Evolutionary conservation across 2,329 filamentous ascomycete genomes (phyloP).

Genomic region (Penicillium sumatraense): DNA sequence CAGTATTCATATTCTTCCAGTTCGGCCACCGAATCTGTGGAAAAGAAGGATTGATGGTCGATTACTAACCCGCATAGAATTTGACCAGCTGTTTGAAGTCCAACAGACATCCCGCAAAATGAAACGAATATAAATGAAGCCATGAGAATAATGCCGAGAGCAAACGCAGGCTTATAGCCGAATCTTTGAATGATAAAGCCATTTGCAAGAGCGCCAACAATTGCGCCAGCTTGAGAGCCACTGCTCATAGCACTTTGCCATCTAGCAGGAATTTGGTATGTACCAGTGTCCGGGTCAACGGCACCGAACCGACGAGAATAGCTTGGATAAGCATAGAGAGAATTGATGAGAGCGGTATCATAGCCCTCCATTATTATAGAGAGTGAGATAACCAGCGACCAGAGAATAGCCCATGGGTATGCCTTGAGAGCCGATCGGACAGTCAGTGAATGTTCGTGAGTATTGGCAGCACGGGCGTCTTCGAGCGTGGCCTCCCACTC

Average conservation of each 20-base stretch:
- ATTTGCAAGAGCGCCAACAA: conserved; percentile 20
- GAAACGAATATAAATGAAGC: conserved; percentile 53
- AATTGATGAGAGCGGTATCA: conserved; percentile 56
- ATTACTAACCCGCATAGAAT: conserved; percentile 46
- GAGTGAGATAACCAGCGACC: conserved; percentile 48
- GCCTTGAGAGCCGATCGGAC: conserved; percentile 18
- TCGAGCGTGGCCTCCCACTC: background rate
- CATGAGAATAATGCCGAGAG: conserved; percentile 47
- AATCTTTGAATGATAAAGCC: background rate
- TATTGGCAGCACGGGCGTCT: background rate
- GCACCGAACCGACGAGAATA: conserved; percentile 47
- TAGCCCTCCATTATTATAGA: conserved; percentile 59
- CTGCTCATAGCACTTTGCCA: conserved; percentile 66
- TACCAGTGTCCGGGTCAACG: conserved; percentile 6
- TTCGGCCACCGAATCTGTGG: too few relatives aligned
- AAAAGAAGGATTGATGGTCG: background rate
- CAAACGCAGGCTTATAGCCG: conserved; percentile 53
- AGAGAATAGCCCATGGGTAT: conserved; percentile 36
- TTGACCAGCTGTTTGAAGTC: conserved; percentile 51
- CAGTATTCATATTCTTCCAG: too few relatives aligned
- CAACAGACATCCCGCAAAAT: conserved; percentile 54
- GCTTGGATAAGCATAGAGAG: conserved; percentile 53
- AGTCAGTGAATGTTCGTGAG: conserved; percentile 24
- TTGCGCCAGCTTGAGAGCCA: conserved; percentile 25
- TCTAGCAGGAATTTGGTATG: conserved; percentile 53